A percentile compares a stretch with the other conserved stretches of the same genome.
phyloP scores from a whole-genome alignment of 306 rosid species.

The Cucurbita pepo region DNA sequence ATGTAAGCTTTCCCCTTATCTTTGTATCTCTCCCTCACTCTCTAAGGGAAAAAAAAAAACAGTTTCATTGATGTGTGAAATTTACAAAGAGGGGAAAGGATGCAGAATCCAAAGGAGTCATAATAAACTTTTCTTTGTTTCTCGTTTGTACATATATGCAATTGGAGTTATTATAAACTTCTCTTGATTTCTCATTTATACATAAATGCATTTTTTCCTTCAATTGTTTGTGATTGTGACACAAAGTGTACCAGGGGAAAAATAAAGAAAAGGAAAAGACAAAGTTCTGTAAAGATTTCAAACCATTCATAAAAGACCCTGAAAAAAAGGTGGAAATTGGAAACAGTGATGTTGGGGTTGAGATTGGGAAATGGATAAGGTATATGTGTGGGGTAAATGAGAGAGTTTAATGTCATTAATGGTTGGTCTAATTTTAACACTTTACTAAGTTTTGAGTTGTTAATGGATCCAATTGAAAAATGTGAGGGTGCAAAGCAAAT shows the following conservation, averaged over 20 bases:
- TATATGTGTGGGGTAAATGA: not conserved
- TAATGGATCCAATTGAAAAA: not conserved
- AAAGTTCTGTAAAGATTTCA: not conserved
- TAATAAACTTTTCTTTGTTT: not conserved
- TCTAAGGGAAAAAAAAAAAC: not conserved
- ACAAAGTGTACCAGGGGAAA: not conserved
- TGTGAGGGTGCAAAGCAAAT: not conserved
- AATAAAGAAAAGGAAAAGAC: not conserved
- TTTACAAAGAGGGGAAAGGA: not conserved
- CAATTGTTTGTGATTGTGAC: not conserved
- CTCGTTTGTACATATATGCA: not conserved
- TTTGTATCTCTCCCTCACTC: not conserved
- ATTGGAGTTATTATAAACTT: too few species aligned
- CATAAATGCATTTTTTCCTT: not conserved
- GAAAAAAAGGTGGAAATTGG: not conserved
- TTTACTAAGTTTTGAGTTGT: not conserved
- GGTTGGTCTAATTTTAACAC: not conserved
- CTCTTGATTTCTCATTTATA: not conserved
- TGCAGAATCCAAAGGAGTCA: not conserved
- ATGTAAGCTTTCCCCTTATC: constrained; percentile 40
- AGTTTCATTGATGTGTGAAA: not conserved
- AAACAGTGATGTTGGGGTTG: not conserved
- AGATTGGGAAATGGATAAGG: not conserved
- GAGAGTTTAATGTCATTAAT: not conserved
- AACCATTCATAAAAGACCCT: not conserved